phyloP scores from a whole-genome alignment of 139 green algal species.

The Trebouxia sp. region DNA sequence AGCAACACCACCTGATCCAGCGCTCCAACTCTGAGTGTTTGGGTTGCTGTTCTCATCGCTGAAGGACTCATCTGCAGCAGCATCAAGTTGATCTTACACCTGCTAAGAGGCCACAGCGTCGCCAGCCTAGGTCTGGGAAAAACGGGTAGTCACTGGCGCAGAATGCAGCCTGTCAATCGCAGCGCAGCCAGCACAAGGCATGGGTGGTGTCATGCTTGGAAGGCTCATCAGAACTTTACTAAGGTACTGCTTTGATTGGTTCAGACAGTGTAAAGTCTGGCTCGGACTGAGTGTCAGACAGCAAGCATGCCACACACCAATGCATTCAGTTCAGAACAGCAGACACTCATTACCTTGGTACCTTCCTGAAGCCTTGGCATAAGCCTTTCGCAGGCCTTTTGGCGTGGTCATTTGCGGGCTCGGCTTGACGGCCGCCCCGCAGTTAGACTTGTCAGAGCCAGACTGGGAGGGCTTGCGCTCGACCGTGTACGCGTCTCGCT shows the following conservation, averaged over 20 bases:
- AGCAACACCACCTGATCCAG: neutral
- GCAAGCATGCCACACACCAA: neutral
- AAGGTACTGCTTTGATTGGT: too few relatives aligned
- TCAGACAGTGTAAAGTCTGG: too few relatives aligned
- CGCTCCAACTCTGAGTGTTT: conserved; percentile 1
- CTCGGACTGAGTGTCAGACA: neutral
- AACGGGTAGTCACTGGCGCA: too few relatives aligned
- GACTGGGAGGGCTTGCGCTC: neutral
- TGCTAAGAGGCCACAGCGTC: too few relatives aligned
- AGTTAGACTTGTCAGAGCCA: neutral
- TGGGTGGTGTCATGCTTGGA: too few relatives aligned
- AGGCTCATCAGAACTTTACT: too few relatives aligned
- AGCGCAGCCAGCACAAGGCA: too few relatives aligned
- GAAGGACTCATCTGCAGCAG: conserved; percentile 4
- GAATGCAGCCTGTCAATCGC: too few relatives aligned
- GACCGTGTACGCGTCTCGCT: neutral
- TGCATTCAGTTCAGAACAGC: neutral
- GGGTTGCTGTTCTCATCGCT: conserved; percentile 14
- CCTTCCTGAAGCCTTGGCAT: neutral
- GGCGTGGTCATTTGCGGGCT: neutral
- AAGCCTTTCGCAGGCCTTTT: neutral
- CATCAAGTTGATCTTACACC: too few relatives aligned
- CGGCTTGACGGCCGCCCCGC: neutral
- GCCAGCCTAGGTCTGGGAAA: too few relatives aligned
- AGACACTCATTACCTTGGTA: neutral